These are phyloP conservation scores for Paramyrothecium sp. DNA, from an alignment of 2,329 filamentous ascomycete genomes.

Conservation along the genomic window DNA sequence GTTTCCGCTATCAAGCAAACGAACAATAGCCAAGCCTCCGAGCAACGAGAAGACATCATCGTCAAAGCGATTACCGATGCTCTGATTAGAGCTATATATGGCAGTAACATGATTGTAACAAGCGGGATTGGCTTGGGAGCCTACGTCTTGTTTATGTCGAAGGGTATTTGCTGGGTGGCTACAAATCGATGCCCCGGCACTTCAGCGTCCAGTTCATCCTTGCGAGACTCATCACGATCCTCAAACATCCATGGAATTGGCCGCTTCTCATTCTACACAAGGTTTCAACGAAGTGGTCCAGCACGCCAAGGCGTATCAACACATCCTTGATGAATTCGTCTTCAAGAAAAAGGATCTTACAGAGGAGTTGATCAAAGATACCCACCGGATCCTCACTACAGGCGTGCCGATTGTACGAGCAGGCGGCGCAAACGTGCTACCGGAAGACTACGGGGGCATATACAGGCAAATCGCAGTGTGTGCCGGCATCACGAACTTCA, in stretches of 20 bases:
- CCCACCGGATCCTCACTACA: slow-evolving; percentile 14
- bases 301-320: slow-evolving; percentile 16
- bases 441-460: slow-evolving; percentile 19
- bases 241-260: not conserved
- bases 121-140: slow-evolving; percentile 12
- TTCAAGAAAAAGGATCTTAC: slow-evolving; percentile 5
- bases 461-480: slow-evolving; percentile 20
- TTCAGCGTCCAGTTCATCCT: slow-evolving; percentile 1
- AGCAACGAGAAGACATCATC: slow-evolving; percentile 8
- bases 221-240: slow-evolving; percentile 5
- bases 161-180: slow-evolving; percentile 10
- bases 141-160: slow-evolving; percentile 14
- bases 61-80: slow-evolving; percentile 9
- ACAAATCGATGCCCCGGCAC: slow-evolving; percentile 3
- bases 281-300: slow-evolving; percentile 17
- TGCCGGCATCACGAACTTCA: slow-evolving; percentile 24
- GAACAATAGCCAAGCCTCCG: not conserved
- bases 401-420: slow-evolving; percentile 5
- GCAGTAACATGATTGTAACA: slow-evolving; percentile 23
- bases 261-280: slow-evolving; percentile 4
- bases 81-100: slow-evolving; percentile 18
- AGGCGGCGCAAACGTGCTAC: not conserved
- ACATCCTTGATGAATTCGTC: slow-evolving; percentile 13
- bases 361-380: slow-evolving; percentile 15
- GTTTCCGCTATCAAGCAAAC: not conserved